These are phyloP conservation scores for Wickerhamiella occidentalis DNA, from an alignment of 805 yeast genomes.

Conservation along the genomic window DNA sequence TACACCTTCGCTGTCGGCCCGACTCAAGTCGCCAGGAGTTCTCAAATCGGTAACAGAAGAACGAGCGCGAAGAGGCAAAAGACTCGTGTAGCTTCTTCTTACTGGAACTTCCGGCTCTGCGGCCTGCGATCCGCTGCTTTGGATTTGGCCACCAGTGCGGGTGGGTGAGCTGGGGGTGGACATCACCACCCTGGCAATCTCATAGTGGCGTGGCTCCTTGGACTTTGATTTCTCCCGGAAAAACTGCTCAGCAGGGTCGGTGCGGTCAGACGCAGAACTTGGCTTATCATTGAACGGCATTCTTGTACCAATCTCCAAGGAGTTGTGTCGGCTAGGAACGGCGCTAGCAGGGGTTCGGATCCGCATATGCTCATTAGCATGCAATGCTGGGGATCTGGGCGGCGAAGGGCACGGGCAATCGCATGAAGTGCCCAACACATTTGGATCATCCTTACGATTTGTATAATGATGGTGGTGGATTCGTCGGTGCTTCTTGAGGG, in stretches of 20 bases:
- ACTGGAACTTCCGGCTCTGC: neutral
- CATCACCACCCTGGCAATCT: conserved; percentile 14
- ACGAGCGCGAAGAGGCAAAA: conserved; percentile 5
- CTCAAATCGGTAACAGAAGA: neutral
- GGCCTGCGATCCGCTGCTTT: neutral
- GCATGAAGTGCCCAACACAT: conserved; percentile 21
- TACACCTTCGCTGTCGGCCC: conserved; percentile 9
- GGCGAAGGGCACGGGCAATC: conserved; percentile 22
- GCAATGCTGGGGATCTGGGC: conserved; percentile 18
- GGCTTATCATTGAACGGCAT: conserved; percentile 19
- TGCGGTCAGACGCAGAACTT: conserved; percentile 5
- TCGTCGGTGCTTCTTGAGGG: conserved; percentile 10
- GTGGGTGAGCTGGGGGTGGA: conserved; percentile 12
- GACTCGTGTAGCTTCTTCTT: neutral
- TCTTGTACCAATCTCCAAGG: conserved; percentile 26
- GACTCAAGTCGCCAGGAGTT: neutral
- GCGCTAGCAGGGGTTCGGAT: conserved; percentile 28
- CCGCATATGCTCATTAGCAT: conserved; percentile 24
- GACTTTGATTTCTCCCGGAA: conserved; percentile 6
- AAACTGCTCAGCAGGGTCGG: conserved; percentile 12
- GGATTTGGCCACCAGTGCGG: neutral
- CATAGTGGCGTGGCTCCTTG: conserved; percentile 14
- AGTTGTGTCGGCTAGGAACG: conserved; percentile 19
- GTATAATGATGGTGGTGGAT: conserved; percentile 10
- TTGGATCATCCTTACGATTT: conserved; percentile 12